These are phyloP conservation scores for Dalbergia cochinchinensis DNA, from an alignment of 306 rosid genomes.

Conservation along the genomic window DNA sequence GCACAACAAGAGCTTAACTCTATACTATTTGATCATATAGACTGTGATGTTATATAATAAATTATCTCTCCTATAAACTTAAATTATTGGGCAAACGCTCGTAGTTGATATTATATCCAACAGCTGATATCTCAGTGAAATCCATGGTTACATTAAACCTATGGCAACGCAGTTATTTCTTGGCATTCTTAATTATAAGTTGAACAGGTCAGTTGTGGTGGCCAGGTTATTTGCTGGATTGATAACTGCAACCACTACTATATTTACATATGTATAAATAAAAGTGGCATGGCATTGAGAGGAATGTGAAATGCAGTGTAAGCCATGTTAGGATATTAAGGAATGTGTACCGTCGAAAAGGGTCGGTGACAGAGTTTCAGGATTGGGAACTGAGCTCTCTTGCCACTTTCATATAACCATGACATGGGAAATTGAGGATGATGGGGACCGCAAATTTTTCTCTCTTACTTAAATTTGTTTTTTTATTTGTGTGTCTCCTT, in stretches of 20 bases:
- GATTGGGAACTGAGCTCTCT: constrained; percentile 55
- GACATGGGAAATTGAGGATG: constrained; percentile 57
- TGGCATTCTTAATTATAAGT: neutral
- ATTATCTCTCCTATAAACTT: too few species aligned
- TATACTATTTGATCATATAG: too few species aligned
- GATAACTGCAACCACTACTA: neutral
- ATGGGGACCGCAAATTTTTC: constrained; percentile 46
- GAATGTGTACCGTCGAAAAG: constrained; percentile 58
- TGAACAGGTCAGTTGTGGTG: constrained; percentile 12
- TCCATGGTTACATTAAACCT: neutral
- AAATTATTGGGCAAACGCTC: too few species aligned
- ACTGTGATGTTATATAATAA: too few species aligned
- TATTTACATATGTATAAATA: neutral
- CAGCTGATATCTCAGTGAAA: too few species aligned
- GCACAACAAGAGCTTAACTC: too few species aligned
- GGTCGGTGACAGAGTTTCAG: constrained; percentile 60
- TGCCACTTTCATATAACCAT: constrained; percentile 53
- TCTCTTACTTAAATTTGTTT: constrained; percentile 15
- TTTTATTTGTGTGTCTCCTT: neutral
- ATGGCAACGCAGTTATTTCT: constrained; percentile 16
- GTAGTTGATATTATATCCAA: too few species aligned
- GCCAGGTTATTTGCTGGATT: neutral
- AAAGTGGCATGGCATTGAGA: constrained; percentile 22
- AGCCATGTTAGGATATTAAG: constrained; percentile 42
- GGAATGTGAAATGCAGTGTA: constrained; percentile 45